Evolutionary conservation across 495 filamentous ascomycete species (phyloP), one percentile per base, ranked within the genome.

Genomic region (Melanomma pulvis-pyrius): DNA sequence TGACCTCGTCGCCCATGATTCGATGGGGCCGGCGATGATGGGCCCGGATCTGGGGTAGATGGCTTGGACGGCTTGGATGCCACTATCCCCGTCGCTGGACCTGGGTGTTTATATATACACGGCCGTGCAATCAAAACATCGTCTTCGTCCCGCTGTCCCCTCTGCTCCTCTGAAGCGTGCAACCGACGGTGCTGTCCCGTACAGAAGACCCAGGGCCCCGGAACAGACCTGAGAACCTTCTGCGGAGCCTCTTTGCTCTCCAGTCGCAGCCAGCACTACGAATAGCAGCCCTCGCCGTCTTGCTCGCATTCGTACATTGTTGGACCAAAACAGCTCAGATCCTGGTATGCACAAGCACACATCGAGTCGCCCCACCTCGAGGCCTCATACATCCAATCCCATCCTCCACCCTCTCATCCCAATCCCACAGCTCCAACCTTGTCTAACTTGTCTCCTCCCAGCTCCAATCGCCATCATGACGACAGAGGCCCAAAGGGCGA

Each of bases 1-100:
- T 17, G 44, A 47, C 28, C 30, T 41, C 21, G 2, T 5, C 15
- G 28, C 9, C 2, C 34, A 3, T 60, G 46, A 64, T 69, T 69
- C 61, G 61, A 60, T 26, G 65, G 65, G 61, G 44, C n/a, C n/a
- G n/a, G n/a, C n/a, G n/a, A n/a, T n/a, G n/a, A n/a, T n/a, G n/a
- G n/a, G n/a, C n/a, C n/a, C n/a, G n/a, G n/a, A n/a, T n/a, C n/a
- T n/a, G n/a, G n/a, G n/a, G n/a, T n/a, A n/a, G n/a, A n/a, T n/a
- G n/a, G n/a, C n/a, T n/a, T n/a, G n/a, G n/a, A n/a, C n/a, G n/a
- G n/a, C n/a, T n/a, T n/a, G n/a, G n/a, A n/a, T n/a, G n/a, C n/a
- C n/a, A n/a, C 32, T 36, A 36, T 36, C 32, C 39, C 39, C n/a
- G 39, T n/a, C 4, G 5, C 9, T 6, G 17, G 17, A 44, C n/a